These are phyloP conservation scores for Deinandra increscens DNA, from an alignment of 129 eudicot genomes.

Conservation along the genomic window DNA sequence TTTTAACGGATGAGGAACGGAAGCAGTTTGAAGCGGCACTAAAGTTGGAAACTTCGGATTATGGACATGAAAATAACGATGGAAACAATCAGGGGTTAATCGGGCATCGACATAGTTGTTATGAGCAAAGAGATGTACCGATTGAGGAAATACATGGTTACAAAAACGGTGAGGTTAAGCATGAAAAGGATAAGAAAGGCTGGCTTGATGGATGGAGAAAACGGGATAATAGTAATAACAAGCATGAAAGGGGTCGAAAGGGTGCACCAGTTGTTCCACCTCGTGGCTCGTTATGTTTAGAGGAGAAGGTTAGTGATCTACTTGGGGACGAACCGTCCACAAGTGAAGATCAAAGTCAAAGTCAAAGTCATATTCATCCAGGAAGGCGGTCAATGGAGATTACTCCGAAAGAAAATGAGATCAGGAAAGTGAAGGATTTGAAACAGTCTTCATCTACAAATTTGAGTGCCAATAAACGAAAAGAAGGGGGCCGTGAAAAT, in stretches of 20 bases:
- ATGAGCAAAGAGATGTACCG: constrained; percentile 51
- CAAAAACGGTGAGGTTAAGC: constrained; percentile 45
- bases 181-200: constrained; percentile 66
- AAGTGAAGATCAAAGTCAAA: constrained; percentile 35
- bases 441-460: constrained; percentile 51
- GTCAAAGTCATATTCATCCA: constrained; percentile 37
- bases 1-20: constrained; percentile 75
- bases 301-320: constrained; percentile 59
- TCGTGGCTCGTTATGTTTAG: constrained; percentile 60
- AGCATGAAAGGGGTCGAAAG: constrained; percentile 42
- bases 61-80: constrained; percentile 41
- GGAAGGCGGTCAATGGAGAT: constrained; percentile 68
- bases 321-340: constrained; percentile 52
- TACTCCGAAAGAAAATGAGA: constrained; percentile 52
- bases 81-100: constrained; percentile 40
- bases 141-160: constrained; percentile 45
- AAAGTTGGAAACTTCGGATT: constrained; percentile 57
- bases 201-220: constrained; percentile 84
- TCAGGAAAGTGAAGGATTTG: constrained; percentile 42
- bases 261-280: constrained; percentile 43
- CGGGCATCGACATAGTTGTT: constrained; percentile 69
- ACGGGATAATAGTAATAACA: constrained; percentile 36
- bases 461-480: constrained; percentile 50
- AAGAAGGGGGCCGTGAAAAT: constrained; percentile 63
- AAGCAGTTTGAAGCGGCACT: constrained; percentile 79